Evolutionary conservation across 805 yeast species (phyloP).

Genomic region (Metschnikowia drakensbergensis): DNA sequence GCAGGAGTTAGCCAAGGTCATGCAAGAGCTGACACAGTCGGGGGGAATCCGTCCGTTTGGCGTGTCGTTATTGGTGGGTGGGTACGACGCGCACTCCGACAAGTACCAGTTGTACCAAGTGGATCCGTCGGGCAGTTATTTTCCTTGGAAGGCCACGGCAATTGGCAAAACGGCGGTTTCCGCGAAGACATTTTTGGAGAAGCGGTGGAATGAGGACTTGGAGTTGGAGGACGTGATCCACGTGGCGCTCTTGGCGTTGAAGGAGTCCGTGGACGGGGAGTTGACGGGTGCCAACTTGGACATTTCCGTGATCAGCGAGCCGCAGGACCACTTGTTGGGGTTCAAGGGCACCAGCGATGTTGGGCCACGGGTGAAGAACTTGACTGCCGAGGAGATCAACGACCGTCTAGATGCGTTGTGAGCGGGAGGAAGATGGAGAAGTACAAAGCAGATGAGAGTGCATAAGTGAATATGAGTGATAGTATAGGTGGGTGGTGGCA

Average conservation of each 20-base stretch:
- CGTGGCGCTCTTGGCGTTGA: conserved; percentile 87
- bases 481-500: too few relatives aligned
- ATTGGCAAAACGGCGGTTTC: conserved; percentile 94
- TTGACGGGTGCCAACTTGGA: conserved; percentile 96
- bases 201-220: conserved; percentile 96
- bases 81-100: conserved; percentile 75
- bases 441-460: too few relatives aligned
- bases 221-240: conserved; percentile 98
- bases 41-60: conserved; percentile 99
- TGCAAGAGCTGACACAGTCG: conserved; percentile 98
- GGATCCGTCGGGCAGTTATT: conserved; percentile 96
- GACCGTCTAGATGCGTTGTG: conserved; percentile 91
- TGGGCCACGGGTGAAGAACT: conserved; percentile 88
- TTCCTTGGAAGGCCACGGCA: conserved; percentile 99
- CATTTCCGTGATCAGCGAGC: conserved; percentile 79
- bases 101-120: conserved; percentile 84
- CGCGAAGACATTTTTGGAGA: conserved; percentile 96
- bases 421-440: neutral
- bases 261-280: conserved; percentile 97
- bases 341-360: conserved; percentile 74
- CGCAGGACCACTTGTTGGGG: conserved; percentile 78
- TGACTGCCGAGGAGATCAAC: conserved; percentile 86
- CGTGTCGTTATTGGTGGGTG: conserved; percentile 90
- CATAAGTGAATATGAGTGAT: too few relatives aligned
- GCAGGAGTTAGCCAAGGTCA: conserved; percentile 89